phyloP scores from a whole-genome alignment of 495 filamentous ascomycete species.

The Tuber brumale region DNA sequence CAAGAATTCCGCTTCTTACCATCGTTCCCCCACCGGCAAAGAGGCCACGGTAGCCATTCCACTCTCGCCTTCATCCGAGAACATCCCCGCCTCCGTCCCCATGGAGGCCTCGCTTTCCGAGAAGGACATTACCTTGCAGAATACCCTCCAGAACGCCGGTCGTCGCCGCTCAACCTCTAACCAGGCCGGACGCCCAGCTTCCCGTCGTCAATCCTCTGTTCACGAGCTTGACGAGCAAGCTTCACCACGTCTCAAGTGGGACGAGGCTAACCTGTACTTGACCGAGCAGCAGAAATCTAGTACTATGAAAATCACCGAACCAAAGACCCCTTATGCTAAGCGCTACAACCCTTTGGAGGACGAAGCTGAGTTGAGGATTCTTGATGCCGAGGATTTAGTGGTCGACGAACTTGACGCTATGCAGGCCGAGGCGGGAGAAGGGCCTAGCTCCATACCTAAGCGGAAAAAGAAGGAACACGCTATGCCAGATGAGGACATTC shows the following conservation, averaged over 20 bases:
- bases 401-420: constrained; percentile 69
- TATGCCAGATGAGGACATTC: constrained; percentile 69
- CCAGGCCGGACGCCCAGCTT: constrained; percentile 50
- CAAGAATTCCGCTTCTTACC: constrained; percentile 67
- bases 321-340: constrained; percentile 90
- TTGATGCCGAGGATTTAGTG: constrained; percentile 54
- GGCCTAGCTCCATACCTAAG: constrained; percentile 44
- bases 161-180: constrained; percentile 76
- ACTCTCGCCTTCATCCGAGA: constrained; percentile 44
- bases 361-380: constrained; percentile 59
- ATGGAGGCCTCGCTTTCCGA: constrained; percentile 52
- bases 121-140: constrained; percentile 84
- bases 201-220: constrained; percentile 62
- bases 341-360: constrained; percentile 87
- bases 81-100: constrained; percentile 36
- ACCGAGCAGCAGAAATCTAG: constrained; percentile 89
- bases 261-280: constrained; percentile 92
- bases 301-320: constrained; percentile 98
- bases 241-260: constrained; percentile 75
- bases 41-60: constrained; percentile 45
- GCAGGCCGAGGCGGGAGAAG: constrained; percentile 37
- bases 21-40: constrained; percentile 51
- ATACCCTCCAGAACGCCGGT: constrained; percentile 90
- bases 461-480: constrained; percentile 26
- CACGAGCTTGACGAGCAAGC: constrained; percentile 44